A percentile compares a stretch with the other conserved stretches of the same genome.
Evolutionary conservation across 2,329 filamentous ascomycete species (phyloP).

Genomic region (Stromatinia cepivora): DNA sequence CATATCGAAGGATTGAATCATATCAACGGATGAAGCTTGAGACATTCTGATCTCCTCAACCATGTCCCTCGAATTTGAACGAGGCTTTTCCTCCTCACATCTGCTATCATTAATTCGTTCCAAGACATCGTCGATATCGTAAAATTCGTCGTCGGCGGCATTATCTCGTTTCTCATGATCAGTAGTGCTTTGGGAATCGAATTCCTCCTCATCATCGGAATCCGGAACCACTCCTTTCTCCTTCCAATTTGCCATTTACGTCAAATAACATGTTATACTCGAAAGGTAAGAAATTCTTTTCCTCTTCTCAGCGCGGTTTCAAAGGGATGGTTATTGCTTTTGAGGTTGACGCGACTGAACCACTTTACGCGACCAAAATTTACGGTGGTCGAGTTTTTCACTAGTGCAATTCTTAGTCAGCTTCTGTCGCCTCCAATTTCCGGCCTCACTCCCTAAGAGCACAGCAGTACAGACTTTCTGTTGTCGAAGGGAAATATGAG

Average conservation of each 20-base stretch:
- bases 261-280: slow-evolving; percentile 32
- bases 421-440: background rate
- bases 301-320: slow-evolving; percentile 1
- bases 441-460: background rate
- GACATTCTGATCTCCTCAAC: slow-evolving; percentile 5
- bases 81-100: background rate
- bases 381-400: background rate
- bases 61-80: background rate
- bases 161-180: slow-evolving; percentile 13
- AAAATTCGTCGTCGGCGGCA: slow-evolving; percentile 15
- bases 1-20: slow-evolving; percentile 9
- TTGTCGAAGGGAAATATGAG: slow-evolving; percentile 32
- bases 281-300: slow-evolving; percentile 4
- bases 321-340: slow-evolving; percentile 12
- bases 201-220: slow-evolving; percentile 42
- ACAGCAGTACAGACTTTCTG: slow-evolving; percentile 3
- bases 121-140: slow-evolving; percentile 10
- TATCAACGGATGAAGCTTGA: slow-evolving; percentile 24
- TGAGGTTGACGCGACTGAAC: slow-evolving; percentile 24
- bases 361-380: slow-evolving; percentile 20
- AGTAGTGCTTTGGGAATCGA: slow-evolving; percentile 31
- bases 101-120: background rate
- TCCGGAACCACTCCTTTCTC: slow-evolving; percentile 42
- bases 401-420: slow-evolving; percentile 6
- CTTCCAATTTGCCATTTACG: slow-evolving; percentile 42